Conservation (phyloP, 768 basidiomycete genomes). For the Collybiopsis luxurians region DNA sequence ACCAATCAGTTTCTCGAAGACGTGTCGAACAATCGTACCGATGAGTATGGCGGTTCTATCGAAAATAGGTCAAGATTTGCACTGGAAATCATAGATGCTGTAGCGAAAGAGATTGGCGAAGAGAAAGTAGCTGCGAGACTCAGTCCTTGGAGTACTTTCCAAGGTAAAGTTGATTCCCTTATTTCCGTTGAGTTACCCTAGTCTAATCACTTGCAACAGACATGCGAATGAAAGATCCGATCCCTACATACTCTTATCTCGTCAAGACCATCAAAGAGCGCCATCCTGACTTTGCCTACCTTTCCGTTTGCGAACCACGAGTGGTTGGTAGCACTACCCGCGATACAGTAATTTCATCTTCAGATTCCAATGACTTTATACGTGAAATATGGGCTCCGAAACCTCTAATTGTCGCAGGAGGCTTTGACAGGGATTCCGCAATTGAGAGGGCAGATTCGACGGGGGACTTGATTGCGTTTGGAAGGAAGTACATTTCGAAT, state of each 20-base stretch:
- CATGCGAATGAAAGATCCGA: constrained; percentile 31
- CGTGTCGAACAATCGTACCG: constrained; percentile 44
- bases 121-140: constrained; percentile 41
- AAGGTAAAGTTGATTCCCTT: constrained; percentile 22
- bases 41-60: constrained; percentile 54
- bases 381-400: constrained; percentile 23
- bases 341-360: not conserved
- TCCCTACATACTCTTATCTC: constrained; percentile 33
- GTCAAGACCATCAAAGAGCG: constrained; percentile 20
- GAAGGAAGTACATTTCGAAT: constrained; percentile 11
- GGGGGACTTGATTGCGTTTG: constrained; percentile 11
- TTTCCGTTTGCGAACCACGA: constrained; percentile 36
- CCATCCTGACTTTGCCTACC: constrained; percentile 38
- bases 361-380: constrained; percentile 17
- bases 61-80: constrained; percentile 50
- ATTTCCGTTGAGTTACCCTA: not conserved
- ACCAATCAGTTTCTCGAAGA: constrained; percentile 47
- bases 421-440: constrained; percentile 24
- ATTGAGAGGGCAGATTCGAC: constrained; percentile 21
- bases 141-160: constrained; percentile 35
- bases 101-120: constrained; percentile 40
- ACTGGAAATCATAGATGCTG: constrained; percentile 43
- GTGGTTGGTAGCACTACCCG: constrained; percentile 8
- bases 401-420: constrained; percentile 26
- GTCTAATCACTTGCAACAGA: constrained; percentile 17